Conservation (phyloP, 805 yeast species). For the Teunomyces cretensis region DNA sequence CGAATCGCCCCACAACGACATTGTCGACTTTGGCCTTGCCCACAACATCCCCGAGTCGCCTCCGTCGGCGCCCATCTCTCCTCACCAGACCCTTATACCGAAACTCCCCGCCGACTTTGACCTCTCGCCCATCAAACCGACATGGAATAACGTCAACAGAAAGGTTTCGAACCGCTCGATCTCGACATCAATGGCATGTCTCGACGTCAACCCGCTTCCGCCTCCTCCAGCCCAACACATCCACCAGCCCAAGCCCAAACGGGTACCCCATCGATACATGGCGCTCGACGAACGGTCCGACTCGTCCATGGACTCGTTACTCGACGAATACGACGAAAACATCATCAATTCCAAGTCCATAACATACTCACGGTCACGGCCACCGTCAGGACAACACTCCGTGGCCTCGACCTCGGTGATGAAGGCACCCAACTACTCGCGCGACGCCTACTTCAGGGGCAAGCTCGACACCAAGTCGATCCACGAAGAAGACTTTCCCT, state of each 20-base stretch:
- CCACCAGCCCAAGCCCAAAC: background rate
- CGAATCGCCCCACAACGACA: slow-evolving; percentile 4
- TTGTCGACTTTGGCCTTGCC: slow-evolving; percentile 10
- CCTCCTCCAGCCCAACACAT: background rate
- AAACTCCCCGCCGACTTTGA: background rate
- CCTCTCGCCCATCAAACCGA: background rate
- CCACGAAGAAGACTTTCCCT: slow-evolving; percentile 25
- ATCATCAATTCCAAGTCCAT: slow-evolving; percentile 19
- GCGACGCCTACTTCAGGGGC: background rate
- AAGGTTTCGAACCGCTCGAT: slow-evolving; percentile 22
- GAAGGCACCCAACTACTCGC: slow-evolving; percentile 5
- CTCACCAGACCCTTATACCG: slow-evolving; percentile 15
- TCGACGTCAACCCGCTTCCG: slow-evolving; percentile 21
- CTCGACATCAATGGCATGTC: slow-evolving; percentile 30
- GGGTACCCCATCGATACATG: background rate
- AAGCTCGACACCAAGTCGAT: too few species aligned
- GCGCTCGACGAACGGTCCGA: slow-evolving; percentile 12
- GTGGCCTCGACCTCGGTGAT: slow-evolving; percentile 16
- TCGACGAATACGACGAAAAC: slow-evolving; percentile 46
- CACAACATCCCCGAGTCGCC: slow-evolving; percentile 43
- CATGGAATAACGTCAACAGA: slow-evolving; percentile 7
- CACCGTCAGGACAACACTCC: slow-evolving; percentile 27
- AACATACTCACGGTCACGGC: slow-evolving; percentile 22
- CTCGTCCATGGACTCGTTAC: slow-evolving; percentile 39
- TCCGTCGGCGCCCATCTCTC: slow-evolving; percentile 44